A percentile compares a stretch with the other conserved stretches of the same genome.
Evolutionary conservation across 805 yeast species (phyloP).

Genomic region (Zygotorulaspora florentina): DNA sequence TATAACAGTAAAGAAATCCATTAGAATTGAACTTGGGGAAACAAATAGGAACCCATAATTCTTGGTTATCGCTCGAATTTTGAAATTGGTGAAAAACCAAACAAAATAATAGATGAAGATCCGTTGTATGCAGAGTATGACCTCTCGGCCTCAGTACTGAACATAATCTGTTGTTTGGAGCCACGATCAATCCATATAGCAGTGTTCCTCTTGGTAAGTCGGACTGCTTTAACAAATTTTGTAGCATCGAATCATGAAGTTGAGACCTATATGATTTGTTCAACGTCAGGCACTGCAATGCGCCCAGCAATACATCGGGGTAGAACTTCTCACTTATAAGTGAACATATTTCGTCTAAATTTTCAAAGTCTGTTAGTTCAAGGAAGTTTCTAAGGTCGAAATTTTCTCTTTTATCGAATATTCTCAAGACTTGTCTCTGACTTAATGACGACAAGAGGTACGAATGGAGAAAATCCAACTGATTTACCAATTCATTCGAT

Average conservation of each 20-base stretch:
- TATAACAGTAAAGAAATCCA: constrained; percentile 83
- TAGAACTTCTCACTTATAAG: constrained; percentile 48
- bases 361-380: constrained; percentile 69
- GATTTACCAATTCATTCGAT: constrained; percentile 49
- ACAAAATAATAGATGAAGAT: constrained; percentile 67
- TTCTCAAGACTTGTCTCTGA: constrained; percentile 67
- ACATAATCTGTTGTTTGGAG: constrained; percentile 58
- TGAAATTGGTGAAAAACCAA: constrained; percentile 52
- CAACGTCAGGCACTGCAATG: constrained; percentile 60
- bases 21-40: constrained; percentile 83
- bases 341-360: constrained; percentile 59
- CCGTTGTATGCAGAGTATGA: constrained; percentile 78
- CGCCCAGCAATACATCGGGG: constrained; percentile 60
- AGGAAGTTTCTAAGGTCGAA: constrained; percentile 75
- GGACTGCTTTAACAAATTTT: constrained; percentile 21
- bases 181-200: constrained; percentile 70
- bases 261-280: constrained; percentile 53
- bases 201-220: constrained; percentile 46
- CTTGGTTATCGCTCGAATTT: constrained; percentile 45
- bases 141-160: constrained; percentile 69
- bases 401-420: constrained; percentile 67
- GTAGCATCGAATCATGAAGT: constrained; percentile 36
- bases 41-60: constrained; percentile 92
- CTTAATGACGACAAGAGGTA: constrained; percentile 79
- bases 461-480: constrained; percentile 67